Conservation (phyloP, 331 rosid genomes). For the Cydonia oblonga region DNA sequence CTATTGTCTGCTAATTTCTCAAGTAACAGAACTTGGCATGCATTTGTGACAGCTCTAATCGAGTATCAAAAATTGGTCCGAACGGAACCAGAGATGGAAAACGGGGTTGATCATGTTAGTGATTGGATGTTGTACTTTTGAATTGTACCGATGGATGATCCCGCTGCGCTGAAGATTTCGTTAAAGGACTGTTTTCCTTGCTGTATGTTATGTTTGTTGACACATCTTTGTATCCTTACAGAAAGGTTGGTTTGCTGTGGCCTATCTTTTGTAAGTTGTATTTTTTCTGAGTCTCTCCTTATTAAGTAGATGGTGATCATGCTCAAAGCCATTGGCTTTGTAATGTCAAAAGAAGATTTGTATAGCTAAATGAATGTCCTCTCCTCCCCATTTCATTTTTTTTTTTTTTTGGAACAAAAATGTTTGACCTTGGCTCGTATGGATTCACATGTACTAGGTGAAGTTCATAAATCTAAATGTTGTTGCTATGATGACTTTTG, state of each 20-base stretch:
- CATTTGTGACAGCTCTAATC: conserved; percentile 9
- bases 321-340: conserved; percentile 11
- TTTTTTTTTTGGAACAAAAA: not conserved
- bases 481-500: not conserved
- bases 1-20: conserved; percentile 65
- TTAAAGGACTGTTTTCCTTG: conserved; percentile 15
- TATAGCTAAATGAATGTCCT: not conserved
- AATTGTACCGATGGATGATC: conserved; percentile 22
- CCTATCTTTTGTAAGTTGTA: conserved; percentile 9
- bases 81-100: conserved; percentile 6
- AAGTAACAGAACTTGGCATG: conserved; percentile 7
- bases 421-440: not conserved
- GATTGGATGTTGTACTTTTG: conserved; percentile 24
- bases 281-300: not conserved
- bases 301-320: conserved; percentile 3
- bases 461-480: not conserved
- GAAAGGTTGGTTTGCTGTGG: conserved; percentile 11
- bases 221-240: conserved; percentile 17
- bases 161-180: conserved; percentile 23
- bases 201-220: conserved; percentile 9
- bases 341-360: conserved; percentile 2
- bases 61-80: conserved; percentile 23
- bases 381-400: not conserved
- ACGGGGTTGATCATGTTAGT: conserved; percentile 24
- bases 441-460: not conserved